Conservation (phyloP, 192 early-diverging fungal genomes). For the Chytriomyces confervae region DNA sequence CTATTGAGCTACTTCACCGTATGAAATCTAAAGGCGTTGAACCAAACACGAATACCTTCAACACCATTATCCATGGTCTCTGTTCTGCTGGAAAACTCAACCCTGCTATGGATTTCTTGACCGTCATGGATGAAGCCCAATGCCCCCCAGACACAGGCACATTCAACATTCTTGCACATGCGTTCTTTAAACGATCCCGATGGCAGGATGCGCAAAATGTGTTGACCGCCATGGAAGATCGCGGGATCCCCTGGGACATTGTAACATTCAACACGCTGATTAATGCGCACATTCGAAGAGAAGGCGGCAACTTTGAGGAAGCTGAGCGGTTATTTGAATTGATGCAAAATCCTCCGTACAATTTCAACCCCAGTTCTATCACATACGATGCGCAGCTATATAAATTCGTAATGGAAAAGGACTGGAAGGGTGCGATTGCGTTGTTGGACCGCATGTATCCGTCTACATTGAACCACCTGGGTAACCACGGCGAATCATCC, state of each 20-base stretch:
- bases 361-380: background rate
- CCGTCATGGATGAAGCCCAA: slow-evolving; percentile 10
- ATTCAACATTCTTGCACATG: slow-evolving; percentile 26
- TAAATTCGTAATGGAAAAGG: background rate
- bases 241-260: slow-evolving; percentile 13
- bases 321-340: slow-evolving; percentile 19
- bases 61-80: slow-evolving; percentile 17
- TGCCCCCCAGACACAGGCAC: slow-evolving; percentile 18
- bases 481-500: background rate
- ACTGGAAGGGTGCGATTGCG: slow-evolving; percentile 25
- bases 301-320: slow-evolving; percentile 30
- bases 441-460: slow-evolving; percentile 20
- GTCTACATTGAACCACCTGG: background rate
- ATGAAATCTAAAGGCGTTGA: slow-evolving; percentile 20
- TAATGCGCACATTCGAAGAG: slow-evolving; percentile 27
- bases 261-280: slow-evolving; percentile 34
- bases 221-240: slow-evolving; percentile 6
- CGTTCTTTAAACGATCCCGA: slow-evolving; percentile 7
- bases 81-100: slow-evolving; percentile 5
- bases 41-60: slow-evolving; percentile 21
- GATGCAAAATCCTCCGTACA: slow-evolving; percentile 33
- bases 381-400: slow-evolving; percentile 22
- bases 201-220: slow-evolving; percentile 26
- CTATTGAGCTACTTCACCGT: slow-evolving; percentile 22
- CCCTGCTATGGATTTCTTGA: slow-evolving; percentile 5